Evolutionary conservation across 2,329 filamentous ascomycete species (phyloP), one percentile per base, ranked within the genome.

Genomic region (Chrysosporium queenslandicum): DNA sequence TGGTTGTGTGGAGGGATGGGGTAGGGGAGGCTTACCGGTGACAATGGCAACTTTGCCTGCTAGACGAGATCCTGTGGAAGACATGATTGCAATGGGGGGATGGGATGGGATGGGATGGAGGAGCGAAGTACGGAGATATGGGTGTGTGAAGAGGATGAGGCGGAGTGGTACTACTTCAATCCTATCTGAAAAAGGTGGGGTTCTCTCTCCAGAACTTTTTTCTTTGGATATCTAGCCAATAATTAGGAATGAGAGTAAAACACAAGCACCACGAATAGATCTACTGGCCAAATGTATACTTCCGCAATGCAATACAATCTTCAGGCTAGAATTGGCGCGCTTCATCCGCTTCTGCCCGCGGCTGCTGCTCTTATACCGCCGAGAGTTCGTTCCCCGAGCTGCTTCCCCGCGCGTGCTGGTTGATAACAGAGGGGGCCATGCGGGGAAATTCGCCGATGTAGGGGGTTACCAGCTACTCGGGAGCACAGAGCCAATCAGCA

Each of bases 41-140:
- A 74, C 68, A 42, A 73, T 71, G 56, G 70, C 69, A 37, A 73
- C 69, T 57, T 74, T 74, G 53, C 68, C 70, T 52, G 68, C 63
- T 9, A 74, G 63, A 51, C 70, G 64, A 29, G 62, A 57, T 25
- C 64, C 60, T 36, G 48, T 43, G 34, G 20, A 39, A 18, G 46
- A 18, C 46, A 50, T 53, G 41, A 8, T 47, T 20, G 25, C 14
- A 32, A 11, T 8, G 30, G 18, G 27, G 23, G 27, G 37, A 25
- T 20, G 29, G 16, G n/a, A n/a, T n/a, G n/a, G 18, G 43, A 20
- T 39, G 50, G 29, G 14, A 36, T 39, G 36, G 14, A 5, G n/a
- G 36, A 20, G n/a, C 4, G 2, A 18, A 6, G n/a, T 5, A 9
- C 16, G n/a, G n/a, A n/a, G 7, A 36, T 36, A n/a, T 36, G 32